phyloP scores from a whole-genome alignment of 345 rosid species.

The Sonneratia caseolaris region DNA sequence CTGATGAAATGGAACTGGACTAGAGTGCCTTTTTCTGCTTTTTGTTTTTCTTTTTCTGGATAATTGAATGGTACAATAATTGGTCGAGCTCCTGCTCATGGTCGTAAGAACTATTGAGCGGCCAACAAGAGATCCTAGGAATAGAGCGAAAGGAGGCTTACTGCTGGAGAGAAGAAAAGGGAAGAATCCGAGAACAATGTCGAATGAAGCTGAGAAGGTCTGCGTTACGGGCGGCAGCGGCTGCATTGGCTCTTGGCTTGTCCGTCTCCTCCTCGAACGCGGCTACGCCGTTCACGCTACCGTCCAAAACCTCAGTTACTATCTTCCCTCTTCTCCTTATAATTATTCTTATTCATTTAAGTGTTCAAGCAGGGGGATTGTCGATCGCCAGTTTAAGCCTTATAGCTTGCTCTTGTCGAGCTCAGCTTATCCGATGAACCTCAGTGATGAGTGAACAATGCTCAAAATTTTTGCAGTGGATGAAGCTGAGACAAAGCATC shows the following conservation, averaged over 20 bases:
- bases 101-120: too few species aligned
- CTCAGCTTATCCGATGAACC: not conserved
- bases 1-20: too few species aligned
- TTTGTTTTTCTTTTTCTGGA: too few species aligned
- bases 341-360: not conserved
- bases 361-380: too few species aligned
- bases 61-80: too few species aligned
- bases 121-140: too few species aligned
- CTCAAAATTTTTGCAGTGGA: conserved; percentile 31
- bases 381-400: not conserved
- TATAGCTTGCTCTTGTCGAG: not conserved
- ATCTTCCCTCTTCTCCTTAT: not conserved
- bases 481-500: conserved; percentile 60
- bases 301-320: conserved; percentile 59
- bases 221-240: conserved; percentile 97
- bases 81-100: too few species aligned
- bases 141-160: not conserved
- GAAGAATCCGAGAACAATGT: conserved; percentile 16
- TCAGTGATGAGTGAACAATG: not conserved
- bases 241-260: conserved; percentile 87
- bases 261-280: conserved; percentile 62
- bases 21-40: too few species aligned
- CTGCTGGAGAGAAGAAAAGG: not conserved
- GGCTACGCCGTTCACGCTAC: conserved; percentile 84
- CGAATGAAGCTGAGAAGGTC: conserved; percentile 33